phyloP scores from a whole-genome alignment of 139 green algal genomes.

The Coelastrella sp. region DNA sequence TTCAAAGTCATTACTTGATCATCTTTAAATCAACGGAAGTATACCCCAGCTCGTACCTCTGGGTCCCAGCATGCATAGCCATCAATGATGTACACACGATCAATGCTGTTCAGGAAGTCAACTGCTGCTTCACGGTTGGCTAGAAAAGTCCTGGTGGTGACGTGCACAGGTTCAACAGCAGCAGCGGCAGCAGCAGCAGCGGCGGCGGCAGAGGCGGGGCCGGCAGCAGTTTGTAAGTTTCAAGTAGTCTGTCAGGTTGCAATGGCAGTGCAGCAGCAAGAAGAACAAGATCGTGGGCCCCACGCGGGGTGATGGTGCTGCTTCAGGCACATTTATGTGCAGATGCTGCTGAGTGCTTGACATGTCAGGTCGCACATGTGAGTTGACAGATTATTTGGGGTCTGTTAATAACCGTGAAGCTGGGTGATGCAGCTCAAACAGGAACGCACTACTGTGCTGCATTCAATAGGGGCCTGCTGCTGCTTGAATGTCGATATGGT shows the following conservation, averaged over 20 bases:
- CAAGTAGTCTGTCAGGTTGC: slow-evolving; percentile 87
- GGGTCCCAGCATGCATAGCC: slow-evolving; percentile 86
- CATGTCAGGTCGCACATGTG: no score
- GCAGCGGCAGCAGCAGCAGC: neutral
- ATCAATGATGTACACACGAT: slow-evolving; percentile 83
- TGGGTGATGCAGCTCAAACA: no score
- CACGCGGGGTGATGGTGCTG: no score
- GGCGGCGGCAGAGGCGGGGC: neutral
- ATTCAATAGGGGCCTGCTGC: no score
- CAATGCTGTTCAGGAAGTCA: slow-evolving; percentile 91
- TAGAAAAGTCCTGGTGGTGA: slow-evolving; percentile 74
- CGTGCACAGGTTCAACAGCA: neutral
- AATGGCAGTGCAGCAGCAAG: slow-evolving; percentile 66
- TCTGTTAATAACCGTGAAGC: no score
- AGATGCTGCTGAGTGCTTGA: no score
- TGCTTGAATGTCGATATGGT: no score
- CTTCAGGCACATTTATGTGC: no score
- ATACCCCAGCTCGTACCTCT: neutral
- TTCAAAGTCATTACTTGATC: no score
- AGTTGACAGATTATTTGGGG: no score
- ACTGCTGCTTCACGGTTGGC: slow-evolving; percentile 86
- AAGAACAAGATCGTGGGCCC: slow-evolving; percentile 77
- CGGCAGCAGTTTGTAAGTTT: slow-evolving; percentile 47
- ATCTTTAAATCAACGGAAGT: no score
- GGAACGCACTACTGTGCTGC: no score